These are phyloP conservation scores for Suillus lakei DNA, from an alignment of 768 basidiomycete genomes.

Conservation along the genomic window DNA sequence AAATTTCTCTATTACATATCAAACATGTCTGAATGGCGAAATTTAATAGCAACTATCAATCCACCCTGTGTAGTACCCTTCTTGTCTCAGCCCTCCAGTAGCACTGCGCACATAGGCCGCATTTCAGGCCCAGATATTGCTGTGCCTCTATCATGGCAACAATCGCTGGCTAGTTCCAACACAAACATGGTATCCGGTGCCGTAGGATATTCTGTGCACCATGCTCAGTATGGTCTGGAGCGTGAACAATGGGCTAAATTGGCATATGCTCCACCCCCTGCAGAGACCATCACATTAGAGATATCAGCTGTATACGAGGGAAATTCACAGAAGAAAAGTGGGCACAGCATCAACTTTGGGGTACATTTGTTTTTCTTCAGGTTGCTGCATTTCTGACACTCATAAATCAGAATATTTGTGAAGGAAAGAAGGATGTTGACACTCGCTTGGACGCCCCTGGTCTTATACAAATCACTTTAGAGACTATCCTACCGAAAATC, in stretches of 20 bases:
- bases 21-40: background rate
- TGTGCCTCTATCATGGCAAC: background rate
- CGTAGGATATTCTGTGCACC: background rate
- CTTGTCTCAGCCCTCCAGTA: background rate
- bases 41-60: slow-evolving; percentile 6
- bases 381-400: background rate
- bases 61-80: slow-evolving; percentile 1
- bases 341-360: background rate
- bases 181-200: background rate
- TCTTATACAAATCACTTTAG: background rate
- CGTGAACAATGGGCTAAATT: background rate
- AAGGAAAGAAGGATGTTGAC: background rate
- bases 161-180: background rate
- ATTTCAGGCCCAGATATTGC: background rate
- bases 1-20: background rate
- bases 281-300: background rate
- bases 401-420: background rate
- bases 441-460: background rate
- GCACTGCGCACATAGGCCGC: background rate
- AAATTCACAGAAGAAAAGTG: background rate
- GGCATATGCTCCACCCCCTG: background rate
- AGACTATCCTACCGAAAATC: background rate
- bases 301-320: background rate
- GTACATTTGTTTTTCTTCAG: background rate
- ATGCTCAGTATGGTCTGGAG: background rate